phyloP scores from a whole-genome alignment of 139 green algal species.

The Tetratostichococcus sp. region DNA sequence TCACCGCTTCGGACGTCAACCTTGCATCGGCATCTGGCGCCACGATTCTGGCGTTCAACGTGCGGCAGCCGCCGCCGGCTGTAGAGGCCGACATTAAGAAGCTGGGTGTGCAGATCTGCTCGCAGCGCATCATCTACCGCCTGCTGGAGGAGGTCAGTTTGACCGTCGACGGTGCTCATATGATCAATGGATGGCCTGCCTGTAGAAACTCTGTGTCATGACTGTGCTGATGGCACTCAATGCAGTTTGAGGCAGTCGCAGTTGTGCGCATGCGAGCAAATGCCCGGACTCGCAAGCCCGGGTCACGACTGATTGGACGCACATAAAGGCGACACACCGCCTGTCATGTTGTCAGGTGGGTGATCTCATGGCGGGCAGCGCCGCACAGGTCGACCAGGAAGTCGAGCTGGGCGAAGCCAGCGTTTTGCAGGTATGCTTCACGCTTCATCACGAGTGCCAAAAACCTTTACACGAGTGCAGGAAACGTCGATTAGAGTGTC shows the following conservation, averaged over 20 bases:
- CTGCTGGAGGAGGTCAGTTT: slow-evolving; percentile 60
- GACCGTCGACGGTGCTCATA: no score
- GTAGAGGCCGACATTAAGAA: slow-evolving; percentile 40
- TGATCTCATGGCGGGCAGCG: slow-evolving; percentile 24
- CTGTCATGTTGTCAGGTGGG: no score
- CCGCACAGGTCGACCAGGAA: slow-evolving; percentile 32
- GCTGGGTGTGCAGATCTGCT: slow-evolving; percentile 43
- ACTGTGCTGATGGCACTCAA: no score
- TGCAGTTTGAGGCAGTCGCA: no score
- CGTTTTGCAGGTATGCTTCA: slow-evolving; percentile 32
- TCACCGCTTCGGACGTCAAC: slow-evolving; percentile 61
- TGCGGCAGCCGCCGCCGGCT: slow-evolving; percentile 21
- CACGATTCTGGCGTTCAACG: slow-evolving; percentile 74
- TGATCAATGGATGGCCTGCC: no score
- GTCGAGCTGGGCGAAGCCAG: slow-evolving; percentile 39
- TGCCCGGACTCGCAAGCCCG: no score
- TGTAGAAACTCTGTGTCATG: no score
- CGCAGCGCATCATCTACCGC: slow-evolving; percentile 77
- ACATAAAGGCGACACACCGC: no score
- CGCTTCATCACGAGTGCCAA: background rate
- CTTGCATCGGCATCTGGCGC: slow-evolving; percentile 56
- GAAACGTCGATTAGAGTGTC: no score
- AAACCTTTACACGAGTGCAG: background rate
- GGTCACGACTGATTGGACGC: no score
- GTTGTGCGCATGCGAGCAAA: no score